Conservation (phyloP, 2,329 filamentous ascomycete genomes). For the Nigrograna mackinnonii region DNA sequence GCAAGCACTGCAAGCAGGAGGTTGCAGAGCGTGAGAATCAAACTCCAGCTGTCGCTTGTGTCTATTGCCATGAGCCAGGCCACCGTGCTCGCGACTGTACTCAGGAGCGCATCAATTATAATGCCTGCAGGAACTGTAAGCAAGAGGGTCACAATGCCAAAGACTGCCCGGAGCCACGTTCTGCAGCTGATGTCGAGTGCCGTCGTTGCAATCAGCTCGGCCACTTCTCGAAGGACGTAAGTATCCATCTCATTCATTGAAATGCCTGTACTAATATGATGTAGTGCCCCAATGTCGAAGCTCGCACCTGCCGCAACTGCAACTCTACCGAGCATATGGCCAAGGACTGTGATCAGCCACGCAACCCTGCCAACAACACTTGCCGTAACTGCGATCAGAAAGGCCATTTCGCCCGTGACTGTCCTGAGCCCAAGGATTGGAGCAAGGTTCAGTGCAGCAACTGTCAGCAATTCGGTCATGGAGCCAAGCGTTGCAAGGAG, state of each 20-base stretch:
- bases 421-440: slow-evolving; percentile 61
- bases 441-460: slow-evolving; percentile 51
- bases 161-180: slow-evolving; percentile 49
- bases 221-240: slow-evolving; percentile 39
- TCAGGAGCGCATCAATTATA: slow-evolving; percentile 60
- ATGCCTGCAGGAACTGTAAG: slow-evolving; percentile 72
- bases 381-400: slow-evolving; percentile 67
- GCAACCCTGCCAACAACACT: slow-evolving; percentile 41
- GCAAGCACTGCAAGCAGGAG: slow-evolving; percentile 65
- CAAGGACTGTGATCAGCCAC: slow-evolving; percentile 41
- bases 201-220: slow-evolving; percentile 63
- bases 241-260: slow-evolving; percentile 3
- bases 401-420: slow-evolving; percentile 62
- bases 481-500: slow-evolving; percentile 33
- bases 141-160: slow-evolving; percentile 41
- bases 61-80: slow-evolving; percentile 66
- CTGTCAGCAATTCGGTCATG: slow-evolving; percentile 40
- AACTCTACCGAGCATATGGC: slow-evolving; percentile 39
- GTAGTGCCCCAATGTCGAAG: slow-evolving; percentile 34
- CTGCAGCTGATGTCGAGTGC: slow-evolving; percentile 64
- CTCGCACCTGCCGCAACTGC: slow-evolving; percentile 40
- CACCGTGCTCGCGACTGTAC: slow-evolving; percentile 71
- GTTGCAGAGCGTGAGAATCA: slow-evolving; percentile 50
- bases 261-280: too few species aligned
- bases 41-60: slow-evolving; percentile 59